A percentile compares a stretch with the other conserved stretches of the same genome.
Evolutionary conservation across 208 protist species (phyloP).

Genomic region (Leishmania arabica): DNA sequence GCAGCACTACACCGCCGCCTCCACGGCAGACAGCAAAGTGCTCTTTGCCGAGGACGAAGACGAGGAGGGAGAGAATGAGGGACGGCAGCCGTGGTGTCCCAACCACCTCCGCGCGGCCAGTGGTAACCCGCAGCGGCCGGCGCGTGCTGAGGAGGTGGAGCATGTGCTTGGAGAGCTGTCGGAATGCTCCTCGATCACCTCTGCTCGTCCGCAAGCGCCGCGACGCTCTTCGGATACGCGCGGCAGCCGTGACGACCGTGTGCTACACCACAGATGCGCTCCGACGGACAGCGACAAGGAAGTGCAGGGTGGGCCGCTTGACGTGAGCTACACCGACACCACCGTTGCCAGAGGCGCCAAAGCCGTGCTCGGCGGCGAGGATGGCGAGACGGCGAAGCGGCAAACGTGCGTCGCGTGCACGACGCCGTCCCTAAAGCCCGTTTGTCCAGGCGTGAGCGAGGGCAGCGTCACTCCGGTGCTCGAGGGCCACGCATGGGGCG

Average conservation of each 20-base stretch:
- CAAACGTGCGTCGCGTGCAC: neutral
- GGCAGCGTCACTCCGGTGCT: neutral
- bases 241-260: neutral
- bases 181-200: slow-evolving; percentile 4
- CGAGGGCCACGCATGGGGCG: neutral
- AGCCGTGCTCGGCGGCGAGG: neutral
- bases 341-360: neutral
- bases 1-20: slow-evolving; percentile 2
- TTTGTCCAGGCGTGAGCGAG: neutral
- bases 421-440: slow-evolving; percentile 10
- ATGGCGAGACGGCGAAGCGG: neutral
- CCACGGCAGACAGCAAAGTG: slow-evolving; percentile 21
- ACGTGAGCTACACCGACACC: neutral
- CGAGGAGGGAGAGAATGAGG: slow-evolving; percentile 4
- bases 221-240: neutral
- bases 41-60: slow-evolving; percentile 26
- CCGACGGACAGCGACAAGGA: neutral
- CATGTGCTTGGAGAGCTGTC: slow-evolving; percentile 23
- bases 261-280: neutral
- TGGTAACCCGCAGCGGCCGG: neutral
- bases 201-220: slow-evolving; percentile 5
- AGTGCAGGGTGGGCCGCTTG: neutral
- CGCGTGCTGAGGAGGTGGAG: neutral
- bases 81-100: neutral
- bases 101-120: neutral